phyloP scores from a whole-genome alignment of 768 basidiomycete species.

The Naganishia kalamii region DNA sequence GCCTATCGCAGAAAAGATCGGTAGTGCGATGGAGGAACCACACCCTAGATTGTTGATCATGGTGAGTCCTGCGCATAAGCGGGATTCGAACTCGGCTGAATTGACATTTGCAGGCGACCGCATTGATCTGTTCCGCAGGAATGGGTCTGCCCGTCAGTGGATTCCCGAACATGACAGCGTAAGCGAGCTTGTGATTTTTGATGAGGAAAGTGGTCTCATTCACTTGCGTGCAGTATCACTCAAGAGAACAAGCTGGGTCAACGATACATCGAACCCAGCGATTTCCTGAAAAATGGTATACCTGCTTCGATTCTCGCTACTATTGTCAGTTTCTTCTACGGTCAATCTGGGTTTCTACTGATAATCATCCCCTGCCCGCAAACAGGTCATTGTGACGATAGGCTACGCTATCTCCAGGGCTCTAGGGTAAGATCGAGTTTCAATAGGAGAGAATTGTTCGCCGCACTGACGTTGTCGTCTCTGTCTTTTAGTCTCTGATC shows the following conservation, averaged over 20 bases:
- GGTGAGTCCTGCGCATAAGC: constrained; percentile 46
- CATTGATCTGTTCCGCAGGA: constrained; percentile 82
- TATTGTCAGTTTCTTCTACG: constrained; percentile 50
- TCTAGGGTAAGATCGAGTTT: constrained; percentile 56
- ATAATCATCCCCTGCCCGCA: background rate
- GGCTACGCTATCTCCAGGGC: constrained; percentile 70
- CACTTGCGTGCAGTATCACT: constrained; percentile 49
- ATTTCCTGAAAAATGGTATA: constrained; percentile 89
- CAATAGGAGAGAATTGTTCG: too few species aligned
- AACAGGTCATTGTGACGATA: constrained; percentile 73
- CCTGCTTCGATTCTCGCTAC: constrained; percentile 89
- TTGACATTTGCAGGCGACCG: constrained; percentile 51
- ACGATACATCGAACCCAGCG: constrained; percentile 69
- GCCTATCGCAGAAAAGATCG: constrained; percentile 88
- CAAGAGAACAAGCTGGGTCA: constrained; percentile 93
- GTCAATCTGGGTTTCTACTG: background rate
- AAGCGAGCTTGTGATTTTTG: constrained; percentile 19
- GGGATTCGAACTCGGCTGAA: constrained; percentile 1
- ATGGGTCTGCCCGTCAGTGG: constrained; percentile 99
- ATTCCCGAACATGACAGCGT: constrained; percentile 99
- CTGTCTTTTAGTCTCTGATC: too few species aligned
- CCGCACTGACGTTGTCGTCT: too few species aligned
- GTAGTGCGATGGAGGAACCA: constrained; percentile 62
- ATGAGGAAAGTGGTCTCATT: background rate
- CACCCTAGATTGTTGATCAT: constrained; percentile 82